Percentiles rank a stretch among this genome's conserved stretches.
phyloP scores from a whole-genome alignment of 2,329 filamentous ascomycete species.

The Celoporthe dispersa region DNA sequence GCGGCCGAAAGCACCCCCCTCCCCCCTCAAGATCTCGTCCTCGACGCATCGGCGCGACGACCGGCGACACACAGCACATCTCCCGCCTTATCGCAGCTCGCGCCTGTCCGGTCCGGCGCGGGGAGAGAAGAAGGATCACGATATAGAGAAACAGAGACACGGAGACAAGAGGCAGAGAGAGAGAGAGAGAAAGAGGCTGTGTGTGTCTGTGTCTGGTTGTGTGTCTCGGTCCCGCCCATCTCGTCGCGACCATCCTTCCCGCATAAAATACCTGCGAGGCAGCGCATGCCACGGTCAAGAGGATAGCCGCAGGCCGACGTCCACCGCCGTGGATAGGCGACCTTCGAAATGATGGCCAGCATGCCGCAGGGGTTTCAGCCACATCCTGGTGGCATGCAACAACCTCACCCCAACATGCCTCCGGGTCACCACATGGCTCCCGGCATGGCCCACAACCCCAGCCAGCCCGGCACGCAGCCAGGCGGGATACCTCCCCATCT shows the following conservation, averaged over 20 bases:
- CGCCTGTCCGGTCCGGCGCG: background rate
- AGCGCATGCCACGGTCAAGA: constrained; percentile 54
- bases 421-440: constrained; percentile 67
- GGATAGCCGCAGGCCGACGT: constrained; percentile 55
- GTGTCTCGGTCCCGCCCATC: constrained; percentile 15
- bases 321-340: constrained; percentile 63
- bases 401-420: constrained; percentile 67
- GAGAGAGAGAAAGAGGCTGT: background rate
- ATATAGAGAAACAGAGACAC: background rate
- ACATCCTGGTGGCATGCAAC: constrained; percentile 72
- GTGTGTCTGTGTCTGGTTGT: background rate
- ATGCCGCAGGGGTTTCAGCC: constrained; percentile 67
- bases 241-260: constrained; percentile 2
- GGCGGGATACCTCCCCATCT: constrained; percentile 70
- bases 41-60: constrained; percentile 26
- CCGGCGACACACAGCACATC: constrained; percentile 6
- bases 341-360: constrained; percentile 70
- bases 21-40: constrained; percentile 3
- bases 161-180: too few relatives aligned
- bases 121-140: background rate
- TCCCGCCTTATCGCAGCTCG: constrained; percentile 16
- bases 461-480: constrained; percentile 70
- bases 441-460: constrained; percentile 69
- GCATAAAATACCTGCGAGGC: constrained; percentile 22
- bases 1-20: constrained; percentile 21